These are phyloP conservation scores for Trametes versicolor DNA, from an alignment of 1,284 basidiomycete species.

Conservation along the genomic window DNA sequence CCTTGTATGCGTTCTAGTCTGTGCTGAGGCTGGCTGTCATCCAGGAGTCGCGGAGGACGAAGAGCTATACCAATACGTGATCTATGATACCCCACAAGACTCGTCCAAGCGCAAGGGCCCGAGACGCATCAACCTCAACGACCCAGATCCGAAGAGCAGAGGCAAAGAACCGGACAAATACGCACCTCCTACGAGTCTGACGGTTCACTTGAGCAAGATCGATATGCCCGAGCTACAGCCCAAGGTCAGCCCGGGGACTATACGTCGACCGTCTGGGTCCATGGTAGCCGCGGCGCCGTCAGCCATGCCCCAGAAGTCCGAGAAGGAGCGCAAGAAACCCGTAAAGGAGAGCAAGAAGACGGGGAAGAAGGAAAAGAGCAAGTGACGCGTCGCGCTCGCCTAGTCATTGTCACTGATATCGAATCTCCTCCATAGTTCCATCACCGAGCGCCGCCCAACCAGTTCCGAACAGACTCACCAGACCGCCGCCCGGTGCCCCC, in stretches of 20 bases:
- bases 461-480: slow-evolving; percentile 23
- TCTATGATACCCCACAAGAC: slow-evolving; percentile 61
- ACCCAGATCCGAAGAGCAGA: slow-evolving; percentile 51
- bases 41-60: slow-evolving; percentile 63
- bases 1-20: neutral
- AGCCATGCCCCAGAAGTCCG: slow-evolving; percentile 28
- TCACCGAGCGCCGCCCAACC: neutral
- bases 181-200: slow-evolving; percentile 70
- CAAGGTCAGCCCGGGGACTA: slow-evolving; percentile 33
- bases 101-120: slow-evolving; percentile 58
- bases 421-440: neutral
- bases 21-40: neutral
- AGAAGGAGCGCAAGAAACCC: slow-evolving; percentile 36
- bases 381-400: neutral
- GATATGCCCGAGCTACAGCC: slow-evolving; percentile 83
- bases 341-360: slow-evolving; percentile 39
- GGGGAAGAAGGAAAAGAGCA: slow-evolving; percentile 17
- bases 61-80: slow-evolving; percentile 82
- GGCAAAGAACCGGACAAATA: slow-evolving; percentile 52
- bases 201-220: slow-evolving; percentile 83
- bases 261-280: slow-evolving; percentile 23
- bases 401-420: neutral
- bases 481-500: slow-evolving; percentile 14
- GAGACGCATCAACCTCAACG: slow-evolving; percentile 72
- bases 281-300: slow-evolving; percentile 5